Percentiles rank a stretch among this genome's conserved stretches.
These are phyloP conservation scores for Chaetoscypha palmicola DNA, from an alignment of 2,329 filamentous ascomycete species.

Conservation along the genomic window DNA sequence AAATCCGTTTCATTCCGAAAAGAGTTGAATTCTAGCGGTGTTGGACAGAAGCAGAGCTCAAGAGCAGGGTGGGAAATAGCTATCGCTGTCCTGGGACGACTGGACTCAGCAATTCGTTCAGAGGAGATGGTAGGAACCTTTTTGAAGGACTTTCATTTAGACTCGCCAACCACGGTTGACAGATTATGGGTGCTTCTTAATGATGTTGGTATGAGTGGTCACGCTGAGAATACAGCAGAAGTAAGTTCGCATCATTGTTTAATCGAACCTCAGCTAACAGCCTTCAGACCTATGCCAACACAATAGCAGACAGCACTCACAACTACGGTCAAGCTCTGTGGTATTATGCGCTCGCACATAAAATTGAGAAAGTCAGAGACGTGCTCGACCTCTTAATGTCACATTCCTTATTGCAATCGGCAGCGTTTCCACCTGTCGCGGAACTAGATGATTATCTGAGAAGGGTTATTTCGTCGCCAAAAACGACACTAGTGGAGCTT, in stretches of 20 bases:
- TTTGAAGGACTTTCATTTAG: slow-evolving; percentile 62
- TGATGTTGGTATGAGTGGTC: slow-evolving; percentile 68
- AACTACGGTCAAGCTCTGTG: slow-evolving; percentile 81
- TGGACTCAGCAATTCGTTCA: slow-evolving; percentile 66
- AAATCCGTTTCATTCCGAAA: slow-evolving; percentile 52
- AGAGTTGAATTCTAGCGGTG: slow-evolving; percentile 24
- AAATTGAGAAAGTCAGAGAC: slow-evolving; percentile 69
- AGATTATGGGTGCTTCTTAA: slow-evolving; percentile 74
- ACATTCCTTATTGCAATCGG: slow-evolving; percentile 78
- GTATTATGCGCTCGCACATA: slow-evolving; percentile 84
- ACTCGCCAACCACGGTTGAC: slow-evolving; percentile 67
- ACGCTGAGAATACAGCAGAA: slow-evolving; percentile 76
- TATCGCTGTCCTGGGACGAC: slow-evolving; percentile 71
- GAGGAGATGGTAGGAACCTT: slow-evolving; percentile 69
- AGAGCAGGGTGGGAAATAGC: slow-evolving; percentile 85
- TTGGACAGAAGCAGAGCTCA: slow-evolving; percentile 28
- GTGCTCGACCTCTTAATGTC: slow-evolving; percentile 83
- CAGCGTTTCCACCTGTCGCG: slow-evolving; percentile 63
- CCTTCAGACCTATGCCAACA: slow-evolving; percentile 73
- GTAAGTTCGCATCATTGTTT: slow-evolving; percentile 42
- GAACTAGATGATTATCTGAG: slow-evolving; percentile 69
- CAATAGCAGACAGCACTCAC: slow-evolving; percentile 63
- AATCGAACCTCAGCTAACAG: slow-evolving; percentile 19
- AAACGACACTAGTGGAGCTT: slow-evolving; percentile 62
- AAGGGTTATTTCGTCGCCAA: slow-evolving; percentile 64